A percentile compares a stretch with the other conserved stretches of the same genome.
These are phyloP conservation scores for Marasmius tenuissimus DNA, from an alignment of 1,284 basidiomycete species.

Conservation along the genomic window DNA sequence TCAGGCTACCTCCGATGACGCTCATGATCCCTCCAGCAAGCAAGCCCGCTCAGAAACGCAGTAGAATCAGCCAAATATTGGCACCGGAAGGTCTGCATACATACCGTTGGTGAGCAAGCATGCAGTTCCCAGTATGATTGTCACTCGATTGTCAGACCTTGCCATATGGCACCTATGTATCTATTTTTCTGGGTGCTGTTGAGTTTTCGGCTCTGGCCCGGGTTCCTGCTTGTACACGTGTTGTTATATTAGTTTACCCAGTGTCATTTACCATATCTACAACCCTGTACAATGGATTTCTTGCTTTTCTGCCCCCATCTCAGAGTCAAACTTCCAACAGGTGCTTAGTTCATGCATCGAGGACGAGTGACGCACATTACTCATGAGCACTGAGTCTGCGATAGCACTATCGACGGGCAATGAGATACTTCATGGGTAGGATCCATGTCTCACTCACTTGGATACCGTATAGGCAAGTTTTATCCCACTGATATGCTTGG, in stretches of 20 bases:
- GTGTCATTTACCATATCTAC: too few relatives aligned
- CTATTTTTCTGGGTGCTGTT: not conserved
- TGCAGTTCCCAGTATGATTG: not conserved
- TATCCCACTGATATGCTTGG: not conserved
- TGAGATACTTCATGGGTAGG: too few relatives aligned
- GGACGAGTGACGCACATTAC: not conserved
- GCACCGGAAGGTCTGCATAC: not conserved
- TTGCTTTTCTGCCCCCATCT: too few relatives aligned
- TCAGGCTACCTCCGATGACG: not conserved
- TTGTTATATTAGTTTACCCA: too few relatives aligned
- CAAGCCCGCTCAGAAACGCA: not conserved
- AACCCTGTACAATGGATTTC: too few relatives aligned
- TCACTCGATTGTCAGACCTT: not conserved
- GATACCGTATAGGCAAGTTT: not conserved
- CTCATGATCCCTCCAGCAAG: not conserved
- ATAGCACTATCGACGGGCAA: not conserved
- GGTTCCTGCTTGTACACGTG: too few relatives aligned
- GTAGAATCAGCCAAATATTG: too few relatives aligned
- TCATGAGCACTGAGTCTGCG: not conserved
- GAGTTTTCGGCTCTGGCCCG: too few relatives aligned
- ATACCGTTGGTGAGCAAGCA: not conserved
- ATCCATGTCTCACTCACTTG: not conserved
- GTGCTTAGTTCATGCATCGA: not conserved
- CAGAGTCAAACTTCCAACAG: too few relatives aligned
- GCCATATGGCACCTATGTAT: not conserved